Evolutionary conservation across 148 eudicot species (phyloP), one percentile per base, ranked within the genome.

Genomic region (Fagopyrum tataricum): DNA sequence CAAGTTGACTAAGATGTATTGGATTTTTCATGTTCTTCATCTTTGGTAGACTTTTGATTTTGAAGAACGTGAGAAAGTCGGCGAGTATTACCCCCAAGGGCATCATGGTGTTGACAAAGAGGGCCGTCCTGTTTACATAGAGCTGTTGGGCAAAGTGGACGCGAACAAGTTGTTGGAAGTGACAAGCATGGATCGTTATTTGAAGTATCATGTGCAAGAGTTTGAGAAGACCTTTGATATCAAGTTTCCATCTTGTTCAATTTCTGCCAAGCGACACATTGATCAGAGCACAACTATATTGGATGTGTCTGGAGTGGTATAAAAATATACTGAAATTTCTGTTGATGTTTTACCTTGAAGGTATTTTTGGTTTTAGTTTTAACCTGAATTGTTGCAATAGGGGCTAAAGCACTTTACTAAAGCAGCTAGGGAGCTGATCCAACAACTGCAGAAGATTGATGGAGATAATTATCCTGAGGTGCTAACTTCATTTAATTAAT

Each of bases 381-480:
- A 6, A 17, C 18, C 15, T 51, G 1, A 7, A 0, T 14, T 7
- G 66, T 3, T 61, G 42, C 67, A 11, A 39, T 78, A 93, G 98
- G 98, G 98, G 71, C 82, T 89, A 59, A 93, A 90, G 75, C 93
- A 90, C 81, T 87, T 89, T 31, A 86, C 88, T 56, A 90, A 93
- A 85, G 72, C 87, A 59, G 94, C 96, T 4, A 85, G 96, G 80
- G 96, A 93, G 39, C 86, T 93, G 81, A 81, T 93, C 48, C 77
- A 77, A 12, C 86, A 89, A 42, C 92, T 93, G 53, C 96, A 93
- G 77, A 90, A 90, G 85, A 87, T 93, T 80, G 98, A 93, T 61
- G 88, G 98, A 40, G 98, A 93, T 81, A 93, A 93, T 78, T 93
- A 90, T 78, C 98, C 98, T 39, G 98, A 93, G 83, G 98, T 90